Base-by-base conservation (phyloP, 768 basidiomycete species). In the Macrocybe gigantea region DNA sequence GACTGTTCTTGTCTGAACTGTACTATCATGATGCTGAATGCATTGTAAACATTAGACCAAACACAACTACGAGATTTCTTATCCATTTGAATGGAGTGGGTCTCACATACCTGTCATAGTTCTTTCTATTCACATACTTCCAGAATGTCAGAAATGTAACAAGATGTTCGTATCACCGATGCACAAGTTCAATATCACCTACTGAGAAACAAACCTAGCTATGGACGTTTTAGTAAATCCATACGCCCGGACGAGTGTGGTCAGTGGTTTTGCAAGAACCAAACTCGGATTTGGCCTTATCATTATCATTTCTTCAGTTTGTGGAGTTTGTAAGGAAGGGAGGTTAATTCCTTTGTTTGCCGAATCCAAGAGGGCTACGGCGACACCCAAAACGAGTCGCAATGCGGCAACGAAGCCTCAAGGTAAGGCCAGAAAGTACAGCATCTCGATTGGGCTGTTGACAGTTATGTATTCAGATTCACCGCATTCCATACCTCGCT, bases 51-150 rank as follows among this genome's bases (percentile, higher is more conserved):
- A n/a, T 22, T 52, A 88, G 88, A 83, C 80, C 8, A 76, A 67
- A 52, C 88, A 91, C 51, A 70, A 79, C 60, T 91, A 91, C 56
- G 84, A 87, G 49, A 89, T 90, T 51, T 72, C 71, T 14, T 82
- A 86, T 65, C 78, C 79, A 14, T 90, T 71, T 54, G 69, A 82
- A 58, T 91, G 88, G 88, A 70, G 87, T 88, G 53, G 63, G 83
- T 67, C 15, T 41, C 45, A 46, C 3, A 46, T 13, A 49, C 46
- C 33, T 50, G 50, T 15, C 13, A 44, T 34, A 36, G 36, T 39
- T 49, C 22, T 14, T 45, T 34, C 35, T 41, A 29, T 49, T 55
- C 9, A 53, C 47, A 13, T 39, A 34, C 52, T 37, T 43, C 32
- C 48, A 87, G 86, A 79, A 62, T 89, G 87, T 54, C 64, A 72